Conservation (phyloP, 441 rosid species). For the Pelargonium cotyledonis region DNA sequence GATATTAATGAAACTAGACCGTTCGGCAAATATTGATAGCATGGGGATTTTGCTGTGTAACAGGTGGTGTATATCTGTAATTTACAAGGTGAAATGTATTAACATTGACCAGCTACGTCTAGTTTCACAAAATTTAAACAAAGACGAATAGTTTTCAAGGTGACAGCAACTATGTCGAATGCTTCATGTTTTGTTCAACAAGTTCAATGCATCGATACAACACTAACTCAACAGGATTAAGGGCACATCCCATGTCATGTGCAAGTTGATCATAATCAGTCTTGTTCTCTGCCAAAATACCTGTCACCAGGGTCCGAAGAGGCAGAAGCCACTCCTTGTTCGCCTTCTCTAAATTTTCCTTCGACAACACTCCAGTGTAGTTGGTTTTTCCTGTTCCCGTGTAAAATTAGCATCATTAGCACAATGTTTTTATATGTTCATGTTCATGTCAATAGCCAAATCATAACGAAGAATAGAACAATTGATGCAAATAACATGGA, state of each 20-base stretch:
- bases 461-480: not conserved
- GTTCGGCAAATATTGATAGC: too few relatives aligned
- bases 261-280: constrained; percentile 34
- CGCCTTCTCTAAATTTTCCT: constrained; percentile 52
- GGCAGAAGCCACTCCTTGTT: constrained; percentile 81
- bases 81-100: not conserved
- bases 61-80: too few relatives aligned
- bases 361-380: constrained; percentile 39
- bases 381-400: constrained; percentile 43
- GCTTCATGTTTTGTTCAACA: constrained; percentile 56
- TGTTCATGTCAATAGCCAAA: not conserved
- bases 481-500: not conserved
- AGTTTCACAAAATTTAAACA: not conserved
- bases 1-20: too few relatives aligned
- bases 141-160: not conserved
- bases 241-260: constrained; percentile 30
- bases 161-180: constrained; percentile 6
- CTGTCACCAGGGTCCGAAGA: constrained; percentile 50
- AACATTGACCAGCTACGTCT: not conserved
- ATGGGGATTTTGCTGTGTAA: too few relatives aligned
- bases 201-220: constrained; percentile 84
- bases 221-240: constrained; percentile 65
- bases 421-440: not conserved
- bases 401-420: not conserved
- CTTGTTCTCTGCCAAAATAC: constrained; percentile 42